These are phyloP conservation scores for Pleurotus tuber-regium DNA, from an alignment of 768 basidiomycete species.

Conservation along the genomic window DNA sequence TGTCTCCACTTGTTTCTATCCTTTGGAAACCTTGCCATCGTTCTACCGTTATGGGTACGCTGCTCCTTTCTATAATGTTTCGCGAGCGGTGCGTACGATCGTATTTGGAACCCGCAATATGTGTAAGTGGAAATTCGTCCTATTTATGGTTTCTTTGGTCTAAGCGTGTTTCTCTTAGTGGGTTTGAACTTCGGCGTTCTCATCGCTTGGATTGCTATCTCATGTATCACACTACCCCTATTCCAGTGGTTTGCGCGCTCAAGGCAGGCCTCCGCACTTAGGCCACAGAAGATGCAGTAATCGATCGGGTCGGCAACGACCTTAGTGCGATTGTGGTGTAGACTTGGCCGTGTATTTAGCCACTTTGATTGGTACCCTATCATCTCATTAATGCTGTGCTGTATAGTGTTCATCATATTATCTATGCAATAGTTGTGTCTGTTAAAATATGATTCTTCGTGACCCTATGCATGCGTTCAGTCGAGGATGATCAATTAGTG, in stretches of 20 bases:
- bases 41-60: conserved; percentile 69
- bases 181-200: conserved; percentile 63
- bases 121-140: conserved; percentile 32
- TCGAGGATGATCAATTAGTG: no score
- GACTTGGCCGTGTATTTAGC: no score
- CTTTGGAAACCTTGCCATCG: conserved; percentile 54
- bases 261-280: background rate
- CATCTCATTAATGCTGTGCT: no score
- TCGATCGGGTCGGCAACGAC: no score
- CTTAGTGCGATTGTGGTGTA: no score
- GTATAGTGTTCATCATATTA: no score
- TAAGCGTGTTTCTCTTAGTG: conserved; percentile 31
- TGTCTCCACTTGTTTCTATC: conserved; percentile 54
- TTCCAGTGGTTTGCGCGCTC: conserved; percentile 40
- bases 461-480: no score
- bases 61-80: conserved; percentile 71
- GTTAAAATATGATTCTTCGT: no score
- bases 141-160: background rate
- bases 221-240: conserved; percentile 49
- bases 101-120: conserved; percentile 63
- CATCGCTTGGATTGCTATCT: conserved; percentile 52
- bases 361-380: no score
- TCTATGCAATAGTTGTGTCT: no score
- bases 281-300: background rate
- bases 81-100: conserved; percentile 55